A percentile compares a stretch with the other conserved stretches of the same genome.
These are phyloP conservation scores for Xylariaceae sp. DNA, from an alignment of 2,329 filamentous ascomycete species.

Conservation along the genomic window DNA sequence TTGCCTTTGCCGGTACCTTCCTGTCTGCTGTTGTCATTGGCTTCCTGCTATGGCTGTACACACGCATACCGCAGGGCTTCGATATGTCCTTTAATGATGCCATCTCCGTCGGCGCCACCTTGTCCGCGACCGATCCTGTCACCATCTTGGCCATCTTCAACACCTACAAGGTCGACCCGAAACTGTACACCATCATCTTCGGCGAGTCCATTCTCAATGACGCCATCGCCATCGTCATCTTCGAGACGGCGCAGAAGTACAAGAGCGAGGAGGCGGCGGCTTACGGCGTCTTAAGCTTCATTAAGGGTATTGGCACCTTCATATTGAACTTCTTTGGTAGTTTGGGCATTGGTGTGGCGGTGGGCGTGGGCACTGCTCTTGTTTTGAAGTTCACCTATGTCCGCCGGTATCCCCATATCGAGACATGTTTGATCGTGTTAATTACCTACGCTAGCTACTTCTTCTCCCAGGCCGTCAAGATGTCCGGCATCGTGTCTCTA, in stretches of 20 bases:
- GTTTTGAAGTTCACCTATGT: conserved; percentile 93
- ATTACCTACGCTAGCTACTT: conserved; percentile 97
- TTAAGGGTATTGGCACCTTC: conserved; percentile 92
- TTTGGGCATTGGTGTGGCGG: conserved; percentile 78
- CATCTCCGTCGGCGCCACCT: conserved; percentile 90
- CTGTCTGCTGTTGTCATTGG: conserved; percentile 95
- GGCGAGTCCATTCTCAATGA: conserved; percentile 98
- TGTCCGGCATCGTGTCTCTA: conserved; percentile 95
- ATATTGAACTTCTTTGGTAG: conserved; percentile 94
- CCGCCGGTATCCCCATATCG: conserved; percentile 88
- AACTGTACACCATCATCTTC: conserved; percentile 97
- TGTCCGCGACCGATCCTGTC: conserved; percentile 95
- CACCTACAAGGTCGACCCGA: conserved; percentile 97
- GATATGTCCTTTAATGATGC: conserved; percentile 91
- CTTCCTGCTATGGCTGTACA: conserved; percentile 83
- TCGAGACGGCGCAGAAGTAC: conserved; percentile 95
- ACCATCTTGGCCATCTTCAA: conserved; percentile 99
- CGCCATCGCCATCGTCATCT: conserved; percentile 96
- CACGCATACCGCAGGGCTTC: conserved; percentile 76
- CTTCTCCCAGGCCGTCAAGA: conserved; percentile 90
- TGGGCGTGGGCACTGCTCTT: conserved; percentile 83
- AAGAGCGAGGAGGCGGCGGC: conserved; percentile 68
- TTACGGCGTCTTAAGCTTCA: conserved; percentile 74
- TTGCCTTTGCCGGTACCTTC: conserved; percentile 95
- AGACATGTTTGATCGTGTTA: conserved; percentile 89